Evolutionary conservation across 306 rosid genomes (phyloP), one percentile per base, ranked within the genome.

Genomic region (Vigna radiata): DNA sequence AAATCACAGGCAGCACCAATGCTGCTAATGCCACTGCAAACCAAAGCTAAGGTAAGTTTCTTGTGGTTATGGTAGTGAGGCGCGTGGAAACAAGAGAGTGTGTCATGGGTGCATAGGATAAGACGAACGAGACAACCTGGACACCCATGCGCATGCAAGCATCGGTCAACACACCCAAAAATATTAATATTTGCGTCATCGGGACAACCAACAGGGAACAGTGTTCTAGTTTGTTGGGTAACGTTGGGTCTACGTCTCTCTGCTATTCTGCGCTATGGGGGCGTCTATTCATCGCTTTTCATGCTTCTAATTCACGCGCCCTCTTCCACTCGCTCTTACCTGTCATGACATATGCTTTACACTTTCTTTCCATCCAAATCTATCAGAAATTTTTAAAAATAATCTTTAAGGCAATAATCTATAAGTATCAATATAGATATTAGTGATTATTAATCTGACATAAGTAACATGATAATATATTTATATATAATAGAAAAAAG

Each of bases 171-270:
- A 69, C 71, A 9, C 37, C 68, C 8, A 43, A 44, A n/a, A 6
- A 12, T 2, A 29, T 17, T 18, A 70, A 70, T 61, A 47, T 31
- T 60, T 2, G 13, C n/a, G 11, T 14, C 39, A 54, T 31, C 21
- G 25, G 71, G 85, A 86, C 90, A 72, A 33, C 44, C 73, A 36
- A 52, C 39, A 53, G 82, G 69, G 27, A 48, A 48, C 41, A 73
- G 58, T 29, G 88, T 68, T 15, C 53, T 2, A 37, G 18, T 31
- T 61, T 76, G 77, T 77, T 49, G 33, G 43, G 69, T 76, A 79
- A 69, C 91, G 91, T 84, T 36, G 81, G 44, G 88, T 85, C 87
- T 76, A 89, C 90, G 88, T 84, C 79, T 80, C 74, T 76, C 81
- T 66, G 83, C 85, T 84, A 37, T 52, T 53, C 27, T 54, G 54